Evolutionary conservation across 2,329 filamentous ascomycete species (phyloP), one percentile per base, ranked within the genome.

Genomic region (Pestalotiopsis sp.): DNA sequence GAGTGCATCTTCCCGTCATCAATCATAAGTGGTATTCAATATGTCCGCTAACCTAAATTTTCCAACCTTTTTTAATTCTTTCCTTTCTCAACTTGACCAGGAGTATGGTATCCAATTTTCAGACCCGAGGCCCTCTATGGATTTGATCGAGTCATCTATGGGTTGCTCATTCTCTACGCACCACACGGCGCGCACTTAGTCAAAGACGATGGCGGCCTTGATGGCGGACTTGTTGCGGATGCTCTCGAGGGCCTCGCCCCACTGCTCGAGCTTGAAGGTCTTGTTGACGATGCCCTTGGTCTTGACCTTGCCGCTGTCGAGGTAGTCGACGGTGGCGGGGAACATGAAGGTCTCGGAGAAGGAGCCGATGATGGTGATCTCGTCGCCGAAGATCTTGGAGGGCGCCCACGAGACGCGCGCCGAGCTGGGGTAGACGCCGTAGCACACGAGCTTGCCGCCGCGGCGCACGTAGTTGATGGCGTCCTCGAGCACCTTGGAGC

Each of bases 321-420:
- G 84, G 77, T 88, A 84, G 77, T 83, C 81, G 63, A 84, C 81
- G 3, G 83, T 86, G 68, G 83, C 79, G 11, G 83, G 90, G 84
- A 92, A 92, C 85, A 91, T 92, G 81, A 90, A 91, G 27, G 90
- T 91, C 79, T 93, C 91, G 62, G 89, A 92, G 82, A 93, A 93
- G 66, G 88, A 91, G 31, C 91, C 91, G 66, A 93, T 82, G 73
- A 93, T 92, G 72, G 90, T 92, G 73, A 93, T 91, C 79, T 93
- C 76, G 70, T 83, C 81, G 75, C 86, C 84, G 76, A 88, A 93
- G 74, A 94, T 93, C 82, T 91, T 91, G 77, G 86, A 85, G n/a
- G 91, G 91, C 4, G 89, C 84, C 90, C 91, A 92, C 3, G 86
- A 84, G 38, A 93, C 90, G 63, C 86, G 86, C 68, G 87, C 90